Percentiles rank a stretch among this genome's conserved stretches.
Conservation (phyloP, 768 basidiomycete genomes). For the Amanita brunnescens region DNA sequence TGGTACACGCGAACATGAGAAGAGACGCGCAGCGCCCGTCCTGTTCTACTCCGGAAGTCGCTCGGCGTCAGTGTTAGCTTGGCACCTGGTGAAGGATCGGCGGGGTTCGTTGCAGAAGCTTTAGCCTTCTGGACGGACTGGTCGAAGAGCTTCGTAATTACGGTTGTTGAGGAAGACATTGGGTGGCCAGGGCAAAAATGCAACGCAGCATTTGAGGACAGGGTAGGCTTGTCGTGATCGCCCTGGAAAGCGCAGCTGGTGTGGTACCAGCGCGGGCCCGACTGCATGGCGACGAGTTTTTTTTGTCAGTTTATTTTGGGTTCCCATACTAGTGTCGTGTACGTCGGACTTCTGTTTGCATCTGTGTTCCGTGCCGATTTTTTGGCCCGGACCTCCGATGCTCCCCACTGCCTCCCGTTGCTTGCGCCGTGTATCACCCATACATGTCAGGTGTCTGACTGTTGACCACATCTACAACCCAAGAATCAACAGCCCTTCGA, state of each 20-base stretch:
- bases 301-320: background rate
- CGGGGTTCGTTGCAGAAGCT: background rate
- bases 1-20: constrained; percentile 1
- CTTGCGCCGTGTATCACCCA: background rate
- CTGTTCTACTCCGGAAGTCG: background rate
- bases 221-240: background rate
- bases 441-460: background rate
- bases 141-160: background rate
- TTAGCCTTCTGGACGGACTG: background rate
- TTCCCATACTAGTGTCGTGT: too few relatives aligned
- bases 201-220: constrained; percentile 2
- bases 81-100: background rate
- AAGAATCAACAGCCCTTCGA: background rate
- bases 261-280: background rate
- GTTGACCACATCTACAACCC: background rate
- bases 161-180: background rate
- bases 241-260: background rate
- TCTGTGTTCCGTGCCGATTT: background rate
- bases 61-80: background rate
- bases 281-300: background rate
- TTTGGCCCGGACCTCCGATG: background rate
- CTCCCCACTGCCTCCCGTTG: background rate
- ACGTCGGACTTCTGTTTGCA: background rate
- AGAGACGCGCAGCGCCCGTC: background rate
- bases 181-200: background rate